Evolutionary conservation across 257 asterid species (phyloP).

Genomic region (Anisodus acutangulus): DNA sequence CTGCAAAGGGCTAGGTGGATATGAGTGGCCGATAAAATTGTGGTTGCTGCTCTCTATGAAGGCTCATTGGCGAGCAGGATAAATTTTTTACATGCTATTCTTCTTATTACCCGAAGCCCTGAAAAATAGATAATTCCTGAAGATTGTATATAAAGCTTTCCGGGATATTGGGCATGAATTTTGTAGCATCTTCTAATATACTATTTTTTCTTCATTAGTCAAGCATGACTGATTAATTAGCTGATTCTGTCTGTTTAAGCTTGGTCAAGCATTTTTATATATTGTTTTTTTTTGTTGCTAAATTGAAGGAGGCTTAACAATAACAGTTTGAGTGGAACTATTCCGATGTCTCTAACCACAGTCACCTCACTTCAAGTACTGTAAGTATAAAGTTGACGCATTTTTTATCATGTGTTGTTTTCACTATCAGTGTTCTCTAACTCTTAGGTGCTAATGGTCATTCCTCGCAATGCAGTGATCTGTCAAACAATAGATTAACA

Average conservation of each 20-base stretch:
- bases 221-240: neutral
- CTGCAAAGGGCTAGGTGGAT: neutral
- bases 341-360: constrained; percentile 70
- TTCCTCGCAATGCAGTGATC: constrained; percentile 73
- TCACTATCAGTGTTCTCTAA: constrained; percentile 21
- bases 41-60: neutral
- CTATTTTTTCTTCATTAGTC: neutral
- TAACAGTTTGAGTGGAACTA: constrained; percentile 75
- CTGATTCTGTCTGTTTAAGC: neutral
- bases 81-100: neutral
- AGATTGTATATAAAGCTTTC: constrained; percentile 3
- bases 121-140: constrained; percentile 10
- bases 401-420: neutral
- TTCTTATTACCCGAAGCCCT: neutral
- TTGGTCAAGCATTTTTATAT: neutral
- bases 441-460: constrained; percentile 26
- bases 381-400: constrained; percentile 55
- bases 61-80: neutral
- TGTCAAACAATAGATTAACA: constrained; percentile 66
- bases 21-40: neutral
- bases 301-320: constrained; percentile 92
- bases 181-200: neutral
- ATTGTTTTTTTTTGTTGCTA: neutral
- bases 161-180: neutral
- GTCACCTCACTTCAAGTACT: constrained; percentile 87